Base-by-base conservation (phyloP, 371 early-diverging fungal genomes). In the Rhizomucor pusillus region DNA sequence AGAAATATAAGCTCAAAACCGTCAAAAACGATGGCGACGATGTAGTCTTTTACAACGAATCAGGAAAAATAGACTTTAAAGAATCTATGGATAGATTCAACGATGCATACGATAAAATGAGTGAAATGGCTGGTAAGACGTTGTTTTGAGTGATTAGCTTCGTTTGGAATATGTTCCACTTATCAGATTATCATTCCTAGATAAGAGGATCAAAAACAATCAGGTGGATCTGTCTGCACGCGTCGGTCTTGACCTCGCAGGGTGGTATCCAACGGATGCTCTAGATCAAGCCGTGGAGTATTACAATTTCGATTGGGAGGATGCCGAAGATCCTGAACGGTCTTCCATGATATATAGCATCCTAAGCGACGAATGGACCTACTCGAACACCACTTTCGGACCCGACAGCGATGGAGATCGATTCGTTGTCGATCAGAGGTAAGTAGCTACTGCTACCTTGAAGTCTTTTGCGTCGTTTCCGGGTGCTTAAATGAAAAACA, bases 221-320 rank as follows among this genome's bases (percentile, higher is more conserved):
- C 62, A 60, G 34, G 72, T 66, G 0, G 77, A 77, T 56, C 22
- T 77, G 16, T 64, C 74, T 51, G 69, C 63, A 29, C 60, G 74
- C 19, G 62, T 60, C 1, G 68, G 65, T 29, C 49, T 74, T 7
- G 56, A 63, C 24, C 18, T 77, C 5, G 64, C 57, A 46, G 77
- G 72, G 13, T 77, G 72, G 70, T 43, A 63, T 20, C 62, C 77
- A 16, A 37, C 47, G 13, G 59, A 60, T 5, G 43, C 67, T 11
- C 25, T 67, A 5, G 71, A 77, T 12, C 45, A 67, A 34, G 77
- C 74, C 1, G 59, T 71, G n/a, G 77, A 77, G 52, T 74, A 71
- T 46, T 73, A 67, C 16, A 54, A 40, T 1, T 75, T 65, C 60
- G 76, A 75, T 45, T 72, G 72, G 72, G 73, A 71, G 41, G 54